Base-by-base conservation (phyloP, 2,329 filamentous ascomycete species). In the Fusarium praegraminearum region DNA sequence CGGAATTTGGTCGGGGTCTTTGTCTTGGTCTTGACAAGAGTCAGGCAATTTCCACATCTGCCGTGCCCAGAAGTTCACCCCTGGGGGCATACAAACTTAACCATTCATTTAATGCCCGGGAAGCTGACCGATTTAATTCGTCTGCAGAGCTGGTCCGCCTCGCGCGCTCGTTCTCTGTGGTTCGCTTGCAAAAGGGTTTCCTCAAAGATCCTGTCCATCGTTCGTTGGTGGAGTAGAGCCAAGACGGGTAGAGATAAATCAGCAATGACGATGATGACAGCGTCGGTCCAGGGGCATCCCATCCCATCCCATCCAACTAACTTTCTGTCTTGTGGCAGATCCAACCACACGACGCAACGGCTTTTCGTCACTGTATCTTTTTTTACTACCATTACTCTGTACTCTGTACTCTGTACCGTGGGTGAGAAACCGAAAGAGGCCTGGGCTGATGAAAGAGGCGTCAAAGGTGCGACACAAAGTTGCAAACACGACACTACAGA, bases 181-280 rank as follows among this genome's bases (percentile, higher is more conserved):
- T 52, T 51, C 44, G 45, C 33, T 36, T 35, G 32, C 4, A 54
- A 57, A 46, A 63, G 41, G 45, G 36, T 40, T 52, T 45, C 33
- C 20, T 30, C 28, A 58, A 52, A 65, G 28, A 32, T 38, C 55
- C 26, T 55, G 20, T 26, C 35, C 57, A 60, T 65, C 53, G 65
- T 68, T 69, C 53, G 53, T 61, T 69, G 43, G 62, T 65, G 62
- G 62, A 54, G 43, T 22, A 46, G 26, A 57, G 61, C 62, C 62
- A 65, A 65, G 62, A 59, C 53, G 65, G 65, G 63, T 63, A 61
- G 65, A 64, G 65, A 63, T 54, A 52, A 51, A 32, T 61, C 46
- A 65, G 65, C 65, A 50, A 68, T 68, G 65, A 65, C 65, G 65
- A 65, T 68, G 65, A 68, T 68, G 65, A 69, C 65, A 68, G 64